Evolutionary conservation across 805 yeast species (phyloP), one percentile per base, ranked within the genome.

Genomic region (Metschnikowia similis): DNA sequence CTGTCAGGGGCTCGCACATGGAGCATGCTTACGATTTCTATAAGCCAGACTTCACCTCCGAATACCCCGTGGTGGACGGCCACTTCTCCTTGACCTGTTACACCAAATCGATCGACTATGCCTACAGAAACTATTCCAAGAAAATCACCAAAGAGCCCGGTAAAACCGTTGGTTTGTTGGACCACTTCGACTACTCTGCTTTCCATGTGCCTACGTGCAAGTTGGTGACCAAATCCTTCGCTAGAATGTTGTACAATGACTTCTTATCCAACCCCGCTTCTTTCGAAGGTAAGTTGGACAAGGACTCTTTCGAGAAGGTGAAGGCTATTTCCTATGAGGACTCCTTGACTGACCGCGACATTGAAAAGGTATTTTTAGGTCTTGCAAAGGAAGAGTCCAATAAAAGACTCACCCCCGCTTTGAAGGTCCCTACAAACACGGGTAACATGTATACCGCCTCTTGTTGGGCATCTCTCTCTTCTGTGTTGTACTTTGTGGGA

Each of bases 121-220:
- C 96, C 60, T 94, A 94, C 78, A 78, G 79, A 58, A 71, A 83
- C 55, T 94, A 90, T 77, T 84, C 92, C 57, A 80, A 80, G 66
- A 91, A 90, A 71, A 62, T 80, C 58, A 74, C 79, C 59, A 69
- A 77, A 60, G 72, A 77, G 57, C 75, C 81, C 48, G 48, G 46
- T 49, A 66, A 66, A 55, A 69, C 76, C 38, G 87, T 83, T 56
- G 89, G 90, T 56, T 76, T 89, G 45, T 65, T 57, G 51, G 75
- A 83, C 53, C 76, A 83, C 66, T 94, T 94, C 66, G 97, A 89
- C 72, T 94, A 87, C 79, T 85, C 88, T 63, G 92, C 90, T 35
- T 94, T 94, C 91, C 99, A 94, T 70, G 97, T 90, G 48, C 99
- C 99, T 67, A 94, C 94, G 55, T 92, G 99, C 77, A 94, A 94